These are phyloP conservation scores for Aspergillus carbonarius DNA, from an alignment of 2,329 filamentous ascomycete species.

Conservation along the genomic window DNA sequence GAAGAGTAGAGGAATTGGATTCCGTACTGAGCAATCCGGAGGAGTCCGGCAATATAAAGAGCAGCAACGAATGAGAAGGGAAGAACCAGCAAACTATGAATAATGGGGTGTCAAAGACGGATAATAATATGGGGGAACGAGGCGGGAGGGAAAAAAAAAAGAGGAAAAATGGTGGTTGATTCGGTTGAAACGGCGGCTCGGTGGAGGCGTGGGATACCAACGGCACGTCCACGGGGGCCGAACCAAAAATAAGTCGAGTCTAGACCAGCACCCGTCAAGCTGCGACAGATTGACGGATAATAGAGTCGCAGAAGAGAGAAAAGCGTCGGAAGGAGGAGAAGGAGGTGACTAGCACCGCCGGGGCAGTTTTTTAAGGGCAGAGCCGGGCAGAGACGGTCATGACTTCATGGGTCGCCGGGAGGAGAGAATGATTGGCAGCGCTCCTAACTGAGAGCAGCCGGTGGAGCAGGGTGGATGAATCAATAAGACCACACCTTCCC, in stretches of 20 bases:
- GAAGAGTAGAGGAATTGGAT: background rate
- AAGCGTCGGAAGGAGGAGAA: background rate
- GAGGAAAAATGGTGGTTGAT: background rate
- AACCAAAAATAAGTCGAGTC: slow-evolving; percentile 19
- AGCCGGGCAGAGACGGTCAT: too few species aligned
- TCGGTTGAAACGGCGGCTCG: background rate
- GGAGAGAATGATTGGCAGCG: too few species aligned
- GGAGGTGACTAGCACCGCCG: too few species aligned
- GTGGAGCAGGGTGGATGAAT: too few species aligned
- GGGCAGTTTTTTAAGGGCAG: too few species aligned
- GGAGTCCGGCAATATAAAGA: background rate
- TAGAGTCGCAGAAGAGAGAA: background rate
- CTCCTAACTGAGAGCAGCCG: too few species aligned
- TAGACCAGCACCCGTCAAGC: slow-evolving; percentile 4
- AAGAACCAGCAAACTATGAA: background rate
- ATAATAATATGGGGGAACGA: background rate
- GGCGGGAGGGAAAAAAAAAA: background rate
- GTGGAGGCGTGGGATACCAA: slow-evolving; percentile 3
- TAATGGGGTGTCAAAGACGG: background rate
- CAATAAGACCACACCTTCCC: background rate
- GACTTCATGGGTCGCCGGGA: too few species aligned
- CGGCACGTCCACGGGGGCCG: slow-evolving; percentile 4
- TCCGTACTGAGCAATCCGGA: background rate
- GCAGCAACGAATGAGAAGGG: background rate
- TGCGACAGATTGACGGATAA: background rate